Evolutionary conservation across 2,329 filamentous ascomycete species (phyloP).

Genomic region (Pseudopithomyces maydicus): DNA sequence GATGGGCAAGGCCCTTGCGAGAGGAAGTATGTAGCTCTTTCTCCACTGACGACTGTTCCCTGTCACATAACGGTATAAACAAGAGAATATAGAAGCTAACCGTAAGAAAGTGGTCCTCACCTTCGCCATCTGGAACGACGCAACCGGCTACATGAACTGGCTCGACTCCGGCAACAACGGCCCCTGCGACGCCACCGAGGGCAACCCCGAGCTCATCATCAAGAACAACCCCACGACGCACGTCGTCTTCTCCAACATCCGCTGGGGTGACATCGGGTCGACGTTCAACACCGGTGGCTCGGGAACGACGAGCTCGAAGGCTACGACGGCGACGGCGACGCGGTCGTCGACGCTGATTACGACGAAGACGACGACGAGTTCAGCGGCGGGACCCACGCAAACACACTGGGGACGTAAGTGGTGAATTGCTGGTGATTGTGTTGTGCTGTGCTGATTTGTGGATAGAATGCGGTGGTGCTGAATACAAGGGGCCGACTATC

Average conservation of each 20-base stretch:
- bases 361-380: background rate
- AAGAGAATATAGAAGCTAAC: too few relatives aligned
- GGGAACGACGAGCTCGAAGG: background rate
- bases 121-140: conserved; percentile 65
- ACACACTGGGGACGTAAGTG: conserved; percentile 1
- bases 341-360: background rate
- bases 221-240: conserved; percentile 51
- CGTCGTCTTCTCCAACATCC: conserved; percentile 65
- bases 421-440: background rate
- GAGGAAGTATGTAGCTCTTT: conserved; percentile 45
- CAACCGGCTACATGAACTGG: conserved; percentile 71
- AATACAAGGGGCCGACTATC: background rate
- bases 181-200: conserved; percentile 58
- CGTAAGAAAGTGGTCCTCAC: conserved; percentile 65
- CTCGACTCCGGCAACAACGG: conserved; percentile 60
- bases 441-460: background rate
- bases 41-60: background rate
- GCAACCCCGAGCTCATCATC: conserved; percentile 59
- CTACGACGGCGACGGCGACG: background rate
- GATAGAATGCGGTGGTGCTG: background rate
- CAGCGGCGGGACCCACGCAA: background rate
- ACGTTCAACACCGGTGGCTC: conserved; percentile 39
- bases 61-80: background rate
- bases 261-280: conserved; percentile 61
- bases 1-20: conserved; percentile 57